Base-by-base conservation (phyloP, 78 protist species). In the Ministeria vibrans region DNA sequence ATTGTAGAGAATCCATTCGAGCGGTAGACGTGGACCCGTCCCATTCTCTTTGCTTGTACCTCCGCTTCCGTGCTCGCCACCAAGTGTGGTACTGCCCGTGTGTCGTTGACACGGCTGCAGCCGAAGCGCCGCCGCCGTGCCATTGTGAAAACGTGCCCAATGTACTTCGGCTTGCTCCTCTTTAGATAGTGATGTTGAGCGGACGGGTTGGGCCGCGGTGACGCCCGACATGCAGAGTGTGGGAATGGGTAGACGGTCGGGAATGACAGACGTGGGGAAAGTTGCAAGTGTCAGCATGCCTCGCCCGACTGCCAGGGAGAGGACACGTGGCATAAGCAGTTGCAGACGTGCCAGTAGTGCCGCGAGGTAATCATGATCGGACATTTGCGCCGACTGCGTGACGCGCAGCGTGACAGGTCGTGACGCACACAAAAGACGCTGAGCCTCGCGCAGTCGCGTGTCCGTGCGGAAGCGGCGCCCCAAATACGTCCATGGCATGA, bases 61-160 rank as follows among this genome's bases (percentile, higher is more conserved):
- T 44, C 15, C 27, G 38, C 1, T 9, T 36, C 41, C 55, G 44
- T 42, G 59, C 51, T 38, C 23, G 49, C 77, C 61, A 9, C 42
- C 63, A 11, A 27, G 78, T 11, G 80, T 0, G 77, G 62, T n/a
- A 1, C 72, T 23, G 85, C 85, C 34, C 34, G 15, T 11, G 69
- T 39, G 30, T 2, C 9, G 53, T 55, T 1, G 45, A 15, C 62
- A 0, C 46, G 76, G 36, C 46, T 28, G 13, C 38, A 92, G 42
- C 9, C 92, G 71, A 28, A 94, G 78, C 23, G 90, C 95, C 3
- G 93, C 75, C 15, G 97, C 92, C 41, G 72, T 92, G 45, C 95
- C 95, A 53, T 90, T 90, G 84, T 91, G 95, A 81, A 94, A 94
- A 28, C 86, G 86, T 15, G 97, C 88, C 97, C 97, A 94, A 28